Percentiles rank a stretch among this genome's conserved stretches.
Conservation (phyloP, 805 yeast genomes). For the Priceomyces melissophilus region DNA sequence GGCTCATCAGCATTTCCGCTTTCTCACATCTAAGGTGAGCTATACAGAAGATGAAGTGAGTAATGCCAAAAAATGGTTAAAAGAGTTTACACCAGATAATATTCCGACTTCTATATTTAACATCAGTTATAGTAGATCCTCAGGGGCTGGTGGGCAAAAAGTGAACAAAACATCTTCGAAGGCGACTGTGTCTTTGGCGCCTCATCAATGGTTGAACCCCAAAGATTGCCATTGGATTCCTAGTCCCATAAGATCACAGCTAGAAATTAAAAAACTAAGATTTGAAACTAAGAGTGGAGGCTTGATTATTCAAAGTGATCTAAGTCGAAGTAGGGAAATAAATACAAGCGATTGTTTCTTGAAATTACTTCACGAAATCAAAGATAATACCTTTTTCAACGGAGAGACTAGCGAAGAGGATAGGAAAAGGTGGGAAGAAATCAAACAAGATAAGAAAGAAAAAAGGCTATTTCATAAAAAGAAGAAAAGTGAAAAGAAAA, state of each 20-base stretch:
- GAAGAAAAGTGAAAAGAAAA: constrained; percentile 37
- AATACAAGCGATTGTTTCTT: constrained; percentile 57
- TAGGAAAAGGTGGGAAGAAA: constrained; percentile 48
- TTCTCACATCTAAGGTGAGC: neutral
- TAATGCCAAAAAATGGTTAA: constrained; percentile 44
- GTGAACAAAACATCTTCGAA: constrained; percentile 72
- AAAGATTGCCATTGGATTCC: constrained; percentile 58
- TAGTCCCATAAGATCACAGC: constrained; percentile 39
- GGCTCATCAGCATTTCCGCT: neutral
- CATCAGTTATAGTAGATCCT: constrained; percentile 52
- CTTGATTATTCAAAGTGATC: constrained; percentile 59
- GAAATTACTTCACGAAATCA: constrained; percentile 56
- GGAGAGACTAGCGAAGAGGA: constrained; percentile 47
- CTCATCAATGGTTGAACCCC: constrained; percentile 42
- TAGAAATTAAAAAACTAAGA: constrained; percentile 38
- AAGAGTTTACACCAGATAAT: constrained; percentile 17
- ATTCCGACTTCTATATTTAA: constrained; percentile 48
- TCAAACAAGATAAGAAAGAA: constrained; percentile 29
- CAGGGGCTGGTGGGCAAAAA: constrained; percentile 89
- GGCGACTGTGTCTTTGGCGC: constrained; percentile 53
- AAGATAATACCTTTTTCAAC: constrained; percentile 42
- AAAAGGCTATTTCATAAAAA: constrained; percentile 32
- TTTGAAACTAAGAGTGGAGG: constrained; percentile 56
- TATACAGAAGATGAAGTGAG: constrained; percentile 17
- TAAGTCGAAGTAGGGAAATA: constrained; percentile 52